Conservation (phyloP, 371 early-diverging fungal species). For the Dinochytrium kinnereticum region DNA sequence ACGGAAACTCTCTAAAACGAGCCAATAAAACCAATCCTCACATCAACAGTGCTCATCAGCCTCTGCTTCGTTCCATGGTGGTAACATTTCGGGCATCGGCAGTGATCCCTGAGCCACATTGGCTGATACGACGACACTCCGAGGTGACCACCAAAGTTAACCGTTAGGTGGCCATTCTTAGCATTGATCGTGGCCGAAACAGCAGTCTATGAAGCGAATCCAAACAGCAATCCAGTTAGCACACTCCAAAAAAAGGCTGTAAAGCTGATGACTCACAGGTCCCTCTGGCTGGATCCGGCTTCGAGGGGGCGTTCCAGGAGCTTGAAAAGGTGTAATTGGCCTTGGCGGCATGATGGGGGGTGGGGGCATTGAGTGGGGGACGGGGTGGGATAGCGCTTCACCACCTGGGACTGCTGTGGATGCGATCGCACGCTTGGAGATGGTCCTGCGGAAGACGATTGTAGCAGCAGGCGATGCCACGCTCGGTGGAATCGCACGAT, state of each 20-base stretch:
- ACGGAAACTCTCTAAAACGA: not conserved
- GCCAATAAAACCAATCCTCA: constrained; percentile 18
- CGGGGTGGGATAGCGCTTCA: not conserved
- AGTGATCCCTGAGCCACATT: constrained; percentile 90
- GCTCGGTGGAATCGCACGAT: no score
- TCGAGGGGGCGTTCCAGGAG: no score
- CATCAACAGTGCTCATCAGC: constrained; percentile 69
- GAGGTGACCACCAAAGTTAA: not conserved
- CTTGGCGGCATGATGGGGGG: no score
- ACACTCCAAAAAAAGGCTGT: no score
- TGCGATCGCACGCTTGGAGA: not conserved
- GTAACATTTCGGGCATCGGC: constrained; percentile 79
- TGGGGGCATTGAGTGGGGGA: not conserved
- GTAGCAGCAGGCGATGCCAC: not conserved
- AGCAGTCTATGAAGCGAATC: no score
- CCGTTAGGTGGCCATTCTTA: not conserved
- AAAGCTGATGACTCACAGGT: no score
- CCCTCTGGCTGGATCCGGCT: no score
- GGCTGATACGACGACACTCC: constrained; percentile 29
- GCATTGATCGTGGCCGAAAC: not conserved
- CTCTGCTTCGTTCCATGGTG: constrained; percentile 82
- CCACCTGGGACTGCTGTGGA: not conserved
- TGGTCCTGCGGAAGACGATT: not conserved
- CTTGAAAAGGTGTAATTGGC: no score
- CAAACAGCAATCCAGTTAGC: no score